phyloP scores from a whole-genome alignment of 768 basidiomycete species.

The Agaricus sinodeliciosus region DNA sequence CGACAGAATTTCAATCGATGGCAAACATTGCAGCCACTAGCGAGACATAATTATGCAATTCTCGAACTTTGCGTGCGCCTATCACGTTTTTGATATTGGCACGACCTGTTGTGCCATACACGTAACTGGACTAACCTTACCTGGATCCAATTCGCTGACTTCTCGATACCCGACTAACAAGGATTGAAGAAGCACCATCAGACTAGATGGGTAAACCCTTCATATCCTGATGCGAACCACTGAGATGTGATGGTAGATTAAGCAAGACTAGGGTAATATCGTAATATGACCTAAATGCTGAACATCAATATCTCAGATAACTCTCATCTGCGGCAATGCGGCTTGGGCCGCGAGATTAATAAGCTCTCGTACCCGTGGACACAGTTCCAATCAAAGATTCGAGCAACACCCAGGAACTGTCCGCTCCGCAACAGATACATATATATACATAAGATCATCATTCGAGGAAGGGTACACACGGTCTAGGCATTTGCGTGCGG shows the following conservation, averaged over 20 bases:
- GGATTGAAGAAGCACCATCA: neutral
- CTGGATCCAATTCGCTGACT: constrained; percentile 1
- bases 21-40: too few species aligned
- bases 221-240: neutral
- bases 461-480: neutral
- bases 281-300: too few species aligned
- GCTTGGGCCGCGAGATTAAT: neutral
- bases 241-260: constrained; percentile 2
- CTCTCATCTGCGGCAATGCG: neutral
- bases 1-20: too few species aligned
- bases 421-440: neutral
- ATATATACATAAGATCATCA: neutral
- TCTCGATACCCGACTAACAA: neutral
- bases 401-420: neutral
- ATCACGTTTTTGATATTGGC: neutral
- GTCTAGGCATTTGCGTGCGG: neutral
- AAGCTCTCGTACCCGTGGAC: neutral
- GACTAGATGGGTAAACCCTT: neutral
- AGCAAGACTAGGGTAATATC: neutral
- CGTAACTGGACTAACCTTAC: constrained; percentile 1
- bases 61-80: too few species aligned
- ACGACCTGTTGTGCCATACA: neutral
- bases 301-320: too few species aligned
- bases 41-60: too few species aligned
- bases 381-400: neutral